A percentile compares a stretch with the other conserved stretches of the same genome.
These are phyloP conservation scores for Senna siamea DNA, from an alignment of 306 rosid species.

Conservation along the genomic window DNA sequence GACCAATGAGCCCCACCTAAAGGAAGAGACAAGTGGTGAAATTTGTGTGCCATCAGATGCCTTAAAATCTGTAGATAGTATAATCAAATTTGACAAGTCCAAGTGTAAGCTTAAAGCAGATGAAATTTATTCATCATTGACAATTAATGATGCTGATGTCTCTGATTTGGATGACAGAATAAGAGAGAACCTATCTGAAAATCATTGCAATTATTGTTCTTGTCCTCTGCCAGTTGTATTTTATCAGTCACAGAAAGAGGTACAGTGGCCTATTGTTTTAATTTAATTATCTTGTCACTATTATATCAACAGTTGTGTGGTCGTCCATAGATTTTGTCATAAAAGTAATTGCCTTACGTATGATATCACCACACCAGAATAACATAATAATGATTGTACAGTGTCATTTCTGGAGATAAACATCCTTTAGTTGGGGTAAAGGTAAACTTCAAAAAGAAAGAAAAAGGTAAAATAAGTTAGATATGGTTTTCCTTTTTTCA, in stretches of 20 bases:
- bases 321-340: slow-evolving; percentile 29
- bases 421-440: background rate
- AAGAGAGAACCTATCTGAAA: slow-evolving; percentile 84
- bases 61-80: slow-evolving; percentile 82
- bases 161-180: slow-evolving; percentile 79
- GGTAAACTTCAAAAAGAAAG: background rate
- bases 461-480: background rate
- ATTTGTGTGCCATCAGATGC: slow-evolving; percentile 80
- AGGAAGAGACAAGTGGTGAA: slow-evolving; percentile 82
- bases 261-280: slow-evolving; percentile 36
- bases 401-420: slow-evolving; percentile 21
- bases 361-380: slow-evolving; percentile 23
- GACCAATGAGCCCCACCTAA: slow-evolving; percentile 57
- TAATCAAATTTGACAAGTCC: slow-evolving; percentile 89
- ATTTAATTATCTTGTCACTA: slow-evolving; percentile 21
- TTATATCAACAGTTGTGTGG: slow-evolving; percentile 9
- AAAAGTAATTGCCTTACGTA: background rate
- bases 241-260: slow-evolving; percentile 96
- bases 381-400: slow-evolving; percentile 18
- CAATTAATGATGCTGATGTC: slow-evolving; percentile 45
- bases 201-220: slow-evolving; percentile 81
- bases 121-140: slow-evolving; percentile 58
- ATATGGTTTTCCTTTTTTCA: too few relatives aligned
- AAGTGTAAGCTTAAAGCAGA: slow-evolving; percentile 77
- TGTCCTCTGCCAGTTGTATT: slow-evolving; percentile 65